Evolutionary conservation across 352 stramenopile species (phyloP).

Genomic region (Phytopythium ostracodes): DNA sequence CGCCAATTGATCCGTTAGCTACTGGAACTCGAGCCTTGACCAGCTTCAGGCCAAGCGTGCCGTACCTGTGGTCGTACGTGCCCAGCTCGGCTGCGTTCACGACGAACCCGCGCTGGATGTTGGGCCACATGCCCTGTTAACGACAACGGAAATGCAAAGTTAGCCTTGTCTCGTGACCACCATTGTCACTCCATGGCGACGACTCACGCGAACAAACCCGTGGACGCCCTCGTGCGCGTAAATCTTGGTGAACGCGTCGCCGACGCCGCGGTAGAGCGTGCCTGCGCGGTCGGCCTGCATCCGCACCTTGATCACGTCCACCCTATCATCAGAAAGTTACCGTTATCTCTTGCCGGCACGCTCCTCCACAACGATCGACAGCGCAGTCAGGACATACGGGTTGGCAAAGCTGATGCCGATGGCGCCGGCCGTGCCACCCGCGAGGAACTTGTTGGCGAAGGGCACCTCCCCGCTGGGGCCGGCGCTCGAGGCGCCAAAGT

Average conservation of each 20-base stretch:
- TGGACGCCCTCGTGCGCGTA: conserved; percentile 67
- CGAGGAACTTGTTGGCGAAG: conserved; percentile 79
- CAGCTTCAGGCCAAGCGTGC: too few relatives aligned
- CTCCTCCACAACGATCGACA: too few relatives aligned
- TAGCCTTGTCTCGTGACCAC: too few relatives aligned
- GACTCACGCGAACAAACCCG: conserved; percentile 54
- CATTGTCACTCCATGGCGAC: not conserved
- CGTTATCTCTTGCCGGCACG: not conserved
- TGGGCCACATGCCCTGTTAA: conserved; percentile 73
- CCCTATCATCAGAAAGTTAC: conserved; percentile 20
- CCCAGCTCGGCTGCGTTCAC: conserved; percentile 83
- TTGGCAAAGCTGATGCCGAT: conserved; percentile 84
- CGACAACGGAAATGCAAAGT: too few relatives aligned
- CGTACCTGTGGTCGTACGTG: conserved; percentile 88
- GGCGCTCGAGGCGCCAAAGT: conserved; percentile 48
- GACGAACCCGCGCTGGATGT: conserved; percentile 84
- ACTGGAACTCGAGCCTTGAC: too few relatives aligned
- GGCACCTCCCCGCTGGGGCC: conserved; percentile 38
- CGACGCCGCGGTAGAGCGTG: conserved; percentile 62
- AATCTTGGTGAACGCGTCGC: conserved; percentile 66
- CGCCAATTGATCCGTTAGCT: too few relatives aligned
- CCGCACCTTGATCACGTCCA: conserved; percentile 88
- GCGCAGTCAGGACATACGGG: conserved; percentile 44
- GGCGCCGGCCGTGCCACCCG: conserved; percentile 67
- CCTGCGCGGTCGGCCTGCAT: conserved; percentile 80